Percentiles rank a stretch among this genome's conserved stretches.
phyloP scores from a whole-genome alignment of 768 basidiomycete genomes.

The Hypholoma fasciculare region DNA sequence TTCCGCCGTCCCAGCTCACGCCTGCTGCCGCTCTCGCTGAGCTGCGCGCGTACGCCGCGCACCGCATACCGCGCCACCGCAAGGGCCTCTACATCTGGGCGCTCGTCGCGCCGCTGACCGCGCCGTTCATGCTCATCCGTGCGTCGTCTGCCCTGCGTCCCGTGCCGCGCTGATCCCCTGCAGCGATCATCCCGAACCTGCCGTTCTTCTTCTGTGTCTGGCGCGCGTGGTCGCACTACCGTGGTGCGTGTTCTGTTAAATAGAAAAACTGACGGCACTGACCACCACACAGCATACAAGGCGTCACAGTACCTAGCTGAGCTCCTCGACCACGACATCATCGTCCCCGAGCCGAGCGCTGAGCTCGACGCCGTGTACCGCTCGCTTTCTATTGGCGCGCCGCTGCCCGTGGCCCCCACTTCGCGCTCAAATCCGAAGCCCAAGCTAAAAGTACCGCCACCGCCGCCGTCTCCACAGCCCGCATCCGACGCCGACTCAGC shows the following conservation, averaged over 20 bases:
- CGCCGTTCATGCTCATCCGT: constrained; percentile 81
- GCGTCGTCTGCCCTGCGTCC: constrained; percentile 26
- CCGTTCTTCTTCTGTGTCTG: constrained; percentile 86
- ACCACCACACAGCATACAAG: constrained; percentile 52
- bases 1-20: constrained; percentile 48
- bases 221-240: constrained; percentile 85
- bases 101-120: constrained; percentile 64
- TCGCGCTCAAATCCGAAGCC: background rate
- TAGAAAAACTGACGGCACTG: background rate
- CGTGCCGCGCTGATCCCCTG: background rate
- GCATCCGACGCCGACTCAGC: background rate
- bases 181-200: constrained; percentile 80
- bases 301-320: constrained; percentile 66
- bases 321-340: constrained; percentile 54
- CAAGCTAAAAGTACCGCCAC: background rate
- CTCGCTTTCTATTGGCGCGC: background rate
- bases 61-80: constrained; percentile 62
- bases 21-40: constrained; percentile 40
- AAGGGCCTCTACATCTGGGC: constrained; percentile 70
- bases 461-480: constrained; percentile 3
- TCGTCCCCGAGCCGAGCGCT: constrained; percentile 55
- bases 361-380: constrained; percentile 61
- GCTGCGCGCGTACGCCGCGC: constrained; percentile 49
- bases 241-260: constrained; percentile 42
- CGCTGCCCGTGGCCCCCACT: constrained; percentile 8